Conservation (phyloP, 2,329 filamentous ascomycete species). For the Alternaria sp. region DNA sequence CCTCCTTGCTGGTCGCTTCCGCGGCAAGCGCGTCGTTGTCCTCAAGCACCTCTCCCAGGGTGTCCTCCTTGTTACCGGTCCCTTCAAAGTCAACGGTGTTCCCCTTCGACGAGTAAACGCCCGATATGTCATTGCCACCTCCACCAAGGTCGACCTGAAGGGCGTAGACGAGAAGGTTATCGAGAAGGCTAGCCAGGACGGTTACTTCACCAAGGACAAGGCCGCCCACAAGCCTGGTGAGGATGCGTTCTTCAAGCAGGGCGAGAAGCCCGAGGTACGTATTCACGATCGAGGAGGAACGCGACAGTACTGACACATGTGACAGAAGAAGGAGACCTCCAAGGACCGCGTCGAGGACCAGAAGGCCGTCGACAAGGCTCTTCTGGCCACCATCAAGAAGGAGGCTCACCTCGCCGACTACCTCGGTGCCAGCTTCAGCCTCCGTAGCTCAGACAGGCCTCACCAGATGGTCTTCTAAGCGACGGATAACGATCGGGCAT, state of each 20-base stretch:
- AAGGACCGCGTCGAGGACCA: conserved; percentile 95
- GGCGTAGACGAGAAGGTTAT: conserved; percentile 77
- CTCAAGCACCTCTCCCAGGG: conserved; percentile 97
- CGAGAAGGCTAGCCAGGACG: conserved; percentile 81
- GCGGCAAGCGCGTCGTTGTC: conserved; percentile 99
- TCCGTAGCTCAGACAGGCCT: conserved; percentile 99
- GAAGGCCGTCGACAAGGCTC: conserved; percentile 97
- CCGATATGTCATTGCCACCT: conserved; percentile 92
- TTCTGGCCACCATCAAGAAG: conserved; percentile 98
- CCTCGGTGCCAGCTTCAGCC: conserved; percentile 94
- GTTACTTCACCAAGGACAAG: conserved; percentile 99
- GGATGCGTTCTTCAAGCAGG: conserved; percentile 99
- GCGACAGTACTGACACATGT: conserved; percentile 26
- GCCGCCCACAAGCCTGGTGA: conserved; percentile 92
- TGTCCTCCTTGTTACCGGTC: conserved; percentile 97
- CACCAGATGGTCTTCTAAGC: conserved; percentile 99
- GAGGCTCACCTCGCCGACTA: conserved; percentile 93
- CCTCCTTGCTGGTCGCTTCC: conserved; percentile 99
- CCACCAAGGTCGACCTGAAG: conserved; percentile 82
- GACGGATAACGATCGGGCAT: conserved; percentile 46
- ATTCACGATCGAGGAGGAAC: neutral
- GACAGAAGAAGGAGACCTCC: conserved; percentile 94
- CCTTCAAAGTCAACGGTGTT: conserved; percentile 99
- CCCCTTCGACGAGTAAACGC: conserved; percentile 93
- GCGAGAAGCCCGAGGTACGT: conserved; percentile 95